Evolutionary conservation across 1,139 yeast species (phyloP), one percentile per base, ranked within the genome.

Genomic region (Scheffersomyces segobiensis): DNA sequence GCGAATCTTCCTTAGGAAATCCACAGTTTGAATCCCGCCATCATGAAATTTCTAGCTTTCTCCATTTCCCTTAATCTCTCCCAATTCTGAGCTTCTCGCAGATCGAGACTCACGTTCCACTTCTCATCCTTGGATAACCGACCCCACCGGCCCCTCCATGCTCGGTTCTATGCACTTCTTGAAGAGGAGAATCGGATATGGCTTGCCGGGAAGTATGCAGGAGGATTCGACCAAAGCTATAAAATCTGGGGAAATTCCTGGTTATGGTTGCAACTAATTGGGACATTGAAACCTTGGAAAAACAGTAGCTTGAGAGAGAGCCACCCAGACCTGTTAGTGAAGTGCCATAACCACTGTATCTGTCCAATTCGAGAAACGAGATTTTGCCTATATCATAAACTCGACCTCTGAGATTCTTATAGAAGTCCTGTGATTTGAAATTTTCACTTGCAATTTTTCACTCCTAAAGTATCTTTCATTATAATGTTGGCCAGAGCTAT

Each of bases 401-500:
- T 32, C 42, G 42, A 32, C 17, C 2, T 32, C 42, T 32, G 42
- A 32, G 17, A 12, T 32, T 32, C 42, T 12, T 7, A 24, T 24
- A 6, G 32, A 7, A 24, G 3, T 24, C 32, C 32, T 14, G 42
- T 32, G 42, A 32, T 32, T 32, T 32, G 32, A 32, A 10, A 32
- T 32, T 12, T 24, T 32, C 42, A 32, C 42, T 32, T 32, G 5
- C 42, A 32, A 32, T 32, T 32, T 32, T 32, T 24, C 32, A 24
- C 32, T 24, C 10, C 10, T 8, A 47, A 47, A n/a, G n/a, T n/a
- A n/a, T n/a, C n/a, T n/a, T 51, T 17, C 47, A 14, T 19, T 10
- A 46, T 20, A 49, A 60, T 61, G 63, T 59, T 61, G 55, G 49
- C 57, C 42, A 61, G 64, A 58, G 52, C 56, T 2, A 50, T 62